Evolutionary conservation across 805 yeast species (phyloP).

Genomic region (Saturnispora mendoncae): DNA sequence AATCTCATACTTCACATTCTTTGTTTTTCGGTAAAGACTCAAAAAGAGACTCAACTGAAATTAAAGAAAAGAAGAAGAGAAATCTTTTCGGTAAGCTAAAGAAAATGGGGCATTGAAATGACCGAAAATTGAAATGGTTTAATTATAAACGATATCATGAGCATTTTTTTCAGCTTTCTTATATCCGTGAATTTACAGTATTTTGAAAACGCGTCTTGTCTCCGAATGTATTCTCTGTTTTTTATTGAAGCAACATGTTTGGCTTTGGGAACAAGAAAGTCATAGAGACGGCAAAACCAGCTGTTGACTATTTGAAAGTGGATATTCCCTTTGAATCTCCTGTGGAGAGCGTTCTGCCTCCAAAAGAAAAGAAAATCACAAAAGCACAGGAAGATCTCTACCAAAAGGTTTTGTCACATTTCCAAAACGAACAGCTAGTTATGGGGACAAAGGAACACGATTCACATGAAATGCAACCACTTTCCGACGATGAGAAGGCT

Average conservation of each 20-base stretch:
- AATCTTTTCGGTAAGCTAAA: conserved; percentile 16
- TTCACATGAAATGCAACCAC: conserved; percentile 29
- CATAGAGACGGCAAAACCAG: conserved; percentile 12
- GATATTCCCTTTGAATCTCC: conserved; percentile 48
- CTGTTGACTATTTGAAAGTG: conserved; percentile 17
- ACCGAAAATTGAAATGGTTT: background rate
- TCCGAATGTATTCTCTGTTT: background rate
- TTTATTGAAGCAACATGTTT: conserved; percentile 13
- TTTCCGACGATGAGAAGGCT: conserved; percentile 55
- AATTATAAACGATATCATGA: background rate
- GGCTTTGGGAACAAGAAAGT: conserved; percentile 24
- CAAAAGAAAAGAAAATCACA: conserved; percentile 38
- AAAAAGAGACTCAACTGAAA: conserved; percentile 1
- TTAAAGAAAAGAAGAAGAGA: conserved; percentile 18
- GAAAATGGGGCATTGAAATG: conserved; percentile 15
- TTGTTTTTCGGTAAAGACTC: conserved; percentile 2
- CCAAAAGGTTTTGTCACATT: conserved; percentile 51
- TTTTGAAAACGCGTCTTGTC: too few species aligned
- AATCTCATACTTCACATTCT: conserved; percentile 11
- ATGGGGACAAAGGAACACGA: conserved; percentile 43
- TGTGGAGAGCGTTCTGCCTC: conserved; percentile 43
- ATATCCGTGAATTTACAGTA: too few species aligned
- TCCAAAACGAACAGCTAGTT: conserved; percentile 41
- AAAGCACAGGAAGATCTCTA: conserved; percentile 53
- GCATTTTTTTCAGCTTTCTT: background rate